Evolutionary conservation across 768 basidiomycete genomes (phyloP).

Genomic region (Tylopilus sp.): DNA sequence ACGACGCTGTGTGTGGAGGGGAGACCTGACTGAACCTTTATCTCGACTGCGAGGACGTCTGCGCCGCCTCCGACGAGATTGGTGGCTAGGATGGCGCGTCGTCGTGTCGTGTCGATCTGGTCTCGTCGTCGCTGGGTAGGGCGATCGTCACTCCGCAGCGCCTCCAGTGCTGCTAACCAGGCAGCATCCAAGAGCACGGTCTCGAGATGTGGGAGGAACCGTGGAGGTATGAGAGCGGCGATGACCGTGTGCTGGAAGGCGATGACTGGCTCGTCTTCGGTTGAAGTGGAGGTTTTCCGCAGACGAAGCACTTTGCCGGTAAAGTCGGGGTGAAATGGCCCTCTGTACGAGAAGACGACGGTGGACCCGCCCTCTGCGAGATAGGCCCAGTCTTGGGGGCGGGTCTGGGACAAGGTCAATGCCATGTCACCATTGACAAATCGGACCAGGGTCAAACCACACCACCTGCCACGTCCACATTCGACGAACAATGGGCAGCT

Average conservation of each 20-base stretch:
- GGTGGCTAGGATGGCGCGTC: constrained; percentile 70
- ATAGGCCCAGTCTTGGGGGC: constrained; percentile 71
- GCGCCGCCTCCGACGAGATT: constrained; percentile 66
- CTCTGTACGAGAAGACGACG: constrained; percentile 80
- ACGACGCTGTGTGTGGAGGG: neutral
- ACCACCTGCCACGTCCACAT: neutral
- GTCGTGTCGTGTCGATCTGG: constrained; percentile 51
- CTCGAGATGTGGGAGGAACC: constrained; percentile 57
- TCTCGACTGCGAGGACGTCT: constrained; percentile 70
- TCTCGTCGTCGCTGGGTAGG: constrained; percentile 59
- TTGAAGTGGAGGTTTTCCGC: constrained; percentile 47
- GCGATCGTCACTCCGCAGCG: constrained; percentile 45
- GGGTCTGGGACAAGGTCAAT: constrained; percentile 19
- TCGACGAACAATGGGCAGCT: constrained; percentile 20
- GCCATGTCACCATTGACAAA: neutral
- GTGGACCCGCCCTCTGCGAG: constrained; percentile 92
- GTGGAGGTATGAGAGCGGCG: constrained; percentile 55
- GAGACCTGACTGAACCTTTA: constrained; percentile 61
- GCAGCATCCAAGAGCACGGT: constrained; percentile 40
- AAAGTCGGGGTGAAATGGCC: constrained; percentile 49
- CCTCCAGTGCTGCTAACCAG: constrained; percentile 62
- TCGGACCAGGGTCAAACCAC: neutral
- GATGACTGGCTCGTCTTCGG: constrained; percentile 39
- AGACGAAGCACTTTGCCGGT: constrained; percentile 72
- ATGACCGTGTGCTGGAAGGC: constrained; percentile 66